Base-by-base conservation (phyloP, 805 yeast species). In the Candida piceae region DNA sequence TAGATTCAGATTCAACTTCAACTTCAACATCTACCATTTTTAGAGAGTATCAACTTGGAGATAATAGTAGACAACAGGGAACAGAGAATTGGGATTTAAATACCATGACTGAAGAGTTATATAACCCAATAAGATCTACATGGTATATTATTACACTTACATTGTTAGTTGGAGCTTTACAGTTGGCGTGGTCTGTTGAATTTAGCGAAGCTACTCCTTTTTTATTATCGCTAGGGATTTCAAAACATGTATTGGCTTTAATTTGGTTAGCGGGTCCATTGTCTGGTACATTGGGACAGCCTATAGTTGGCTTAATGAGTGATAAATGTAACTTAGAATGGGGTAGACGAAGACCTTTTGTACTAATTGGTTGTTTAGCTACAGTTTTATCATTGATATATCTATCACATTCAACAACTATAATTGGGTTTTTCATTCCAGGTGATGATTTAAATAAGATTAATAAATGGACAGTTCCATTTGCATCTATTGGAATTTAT, bases 221-320 rank as follows among this genome's bases (percentile, higher is more conserved):
- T 46, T 52, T 78, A 12, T 55, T 77, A n/a, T 74, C 80, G 0
- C 57, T 78, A n/a, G 84, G 84, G 4, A 61, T 78, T 32, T 70
- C 82, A 2, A 77, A 76, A 46, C 68, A 73, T 16, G 48, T 67
- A 1, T 54, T 78, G 46, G 76, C 81, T 6, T 57, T 78, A 31
- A 70, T 78, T 4, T 78, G 84, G 85, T 66, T 78, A 16, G 82
- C 83, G 1, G 83, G 84, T 2, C 84, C 85, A 1, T 48, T 77
- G 12, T 71, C 80, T 11, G 84, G 84, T 1, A 66, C 79, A 1
- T 44, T 78, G 16, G 81, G 81, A 0, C 84, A 78, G 53, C 85
- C 85, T 0, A 60, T 78, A 4, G 72, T 78, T 27, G 85, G 85
- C 0, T 62, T 74, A 7, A 48, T 74, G 31, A 72, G 80, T 40